Conservation (phyloP, 495 filamentous ascomycete species). For the Daldinia concentrica region DNA sequence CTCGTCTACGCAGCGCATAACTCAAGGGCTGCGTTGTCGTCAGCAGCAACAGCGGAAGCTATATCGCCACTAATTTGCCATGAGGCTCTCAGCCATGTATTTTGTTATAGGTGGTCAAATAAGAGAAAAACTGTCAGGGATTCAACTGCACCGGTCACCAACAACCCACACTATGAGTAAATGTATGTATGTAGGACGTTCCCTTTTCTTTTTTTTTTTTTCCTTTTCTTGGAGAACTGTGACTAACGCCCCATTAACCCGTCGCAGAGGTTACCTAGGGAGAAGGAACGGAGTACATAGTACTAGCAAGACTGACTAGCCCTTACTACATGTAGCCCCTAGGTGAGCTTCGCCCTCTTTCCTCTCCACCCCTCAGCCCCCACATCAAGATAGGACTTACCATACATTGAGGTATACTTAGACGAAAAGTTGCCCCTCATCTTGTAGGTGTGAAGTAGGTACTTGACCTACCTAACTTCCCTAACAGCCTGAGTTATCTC, state of each 20-base stretch:
- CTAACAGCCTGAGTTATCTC: background rate
- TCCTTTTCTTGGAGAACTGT: background rate
- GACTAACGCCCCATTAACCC: background rate
- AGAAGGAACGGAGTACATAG: background rate
- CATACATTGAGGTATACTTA: background rate
- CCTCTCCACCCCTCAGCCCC: conserved; percentile 15
- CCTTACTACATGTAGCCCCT: background rate
- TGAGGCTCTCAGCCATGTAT: background rate
- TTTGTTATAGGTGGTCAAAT: conserved; percentile 8
- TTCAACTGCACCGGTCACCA: conserved; percentile 11
- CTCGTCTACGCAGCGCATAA: background rate
- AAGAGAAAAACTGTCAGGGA: conserved; percentile 8
- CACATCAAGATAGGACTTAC: conserved; percentile 8
- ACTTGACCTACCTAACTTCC: background rate
- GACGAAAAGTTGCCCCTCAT: background rate
- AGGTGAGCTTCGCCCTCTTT: background rate
- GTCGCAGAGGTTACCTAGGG: background rate
- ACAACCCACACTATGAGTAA: conserved; percentile 1
- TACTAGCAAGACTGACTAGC: too few species aligned
- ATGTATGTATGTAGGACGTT: background rate
- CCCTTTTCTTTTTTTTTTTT: too few species aligned
- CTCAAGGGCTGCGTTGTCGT: background rate
- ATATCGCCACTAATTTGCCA: background rate
- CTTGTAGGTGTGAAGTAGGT: too few species aligned
- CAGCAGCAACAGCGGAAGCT: background rate